A percentile compares a stretch with the other conserved stretches of the same genome.
Conservation (phyloP, 106 monocot genomes). For the Alisma plantagoaquatica region DNA sequence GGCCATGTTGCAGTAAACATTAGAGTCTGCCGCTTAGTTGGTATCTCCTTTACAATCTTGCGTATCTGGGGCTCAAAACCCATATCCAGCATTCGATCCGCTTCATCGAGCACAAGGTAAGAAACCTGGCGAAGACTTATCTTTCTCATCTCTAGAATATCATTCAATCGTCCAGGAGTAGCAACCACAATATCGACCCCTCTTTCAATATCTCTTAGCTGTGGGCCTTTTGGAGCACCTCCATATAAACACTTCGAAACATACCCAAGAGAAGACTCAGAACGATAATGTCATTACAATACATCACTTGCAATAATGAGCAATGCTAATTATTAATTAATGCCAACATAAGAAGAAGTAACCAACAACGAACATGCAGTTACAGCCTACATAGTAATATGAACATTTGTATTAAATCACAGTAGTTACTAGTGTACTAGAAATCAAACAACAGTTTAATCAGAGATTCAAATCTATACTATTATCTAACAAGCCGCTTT, state of each 20-base stretch:
- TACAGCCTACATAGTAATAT: too few relatives aligned
- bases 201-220: constrained; percentile 73
- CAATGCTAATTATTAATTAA: too few relatives aligned
- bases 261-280: too few relatives aligned
- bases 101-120: constrained; percentile 80
- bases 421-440: too few relatives aligned
- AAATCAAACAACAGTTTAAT: too few relatives aligned
- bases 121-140: constrained; percentile 63
- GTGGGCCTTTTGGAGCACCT: constrained; percentile 91
- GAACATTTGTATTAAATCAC: too few relatives aligned
- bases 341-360: too few relatives aligned
- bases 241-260: constrained; percentile 91
- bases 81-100: constrained; percentile 91
- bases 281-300: too few relatives aligned
- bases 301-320: too few relatives aligned
- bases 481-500: too few relatives aligned
- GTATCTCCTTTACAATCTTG: constrained; percentile 70
- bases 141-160: constrained; percentile 75
- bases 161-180: constrained; percentile 82
- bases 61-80: constrained; percentile 91
- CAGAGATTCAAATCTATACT: too few relatives aligned
- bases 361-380: too few relatives aligned
- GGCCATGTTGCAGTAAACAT: constrained; percentile 97
- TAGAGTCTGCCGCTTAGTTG: constrained; percentile 62
- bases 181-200: constrained; percentile 95